A percentile compares a stretch with the other conserved stretches of the same genome.
Conservation (phyloP, 2,329 filamentous ascomycete species). For the Scorias spongiosa region DNA sequence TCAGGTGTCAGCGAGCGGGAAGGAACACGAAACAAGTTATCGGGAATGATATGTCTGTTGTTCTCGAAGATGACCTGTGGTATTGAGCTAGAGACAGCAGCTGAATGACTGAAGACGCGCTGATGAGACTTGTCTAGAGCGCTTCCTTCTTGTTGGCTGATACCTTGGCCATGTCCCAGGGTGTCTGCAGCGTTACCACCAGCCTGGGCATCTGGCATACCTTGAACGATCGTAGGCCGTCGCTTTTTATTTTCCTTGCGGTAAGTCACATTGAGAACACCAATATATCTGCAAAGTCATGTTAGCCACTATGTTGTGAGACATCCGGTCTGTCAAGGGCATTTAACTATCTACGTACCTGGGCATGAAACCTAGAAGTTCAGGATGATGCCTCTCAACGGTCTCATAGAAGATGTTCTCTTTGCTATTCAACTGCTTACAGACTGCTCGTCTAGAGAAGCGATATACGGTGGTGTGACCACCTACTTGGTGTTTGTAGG, state of each 20-base stretch:
- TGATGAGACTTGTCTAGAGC: constrained; percentile 19
- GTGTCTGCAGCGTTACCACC: not conserved
- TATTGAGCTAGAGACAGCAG: constrained; percentile 57
- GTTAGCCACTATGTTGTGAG: constrained; percentile 11
- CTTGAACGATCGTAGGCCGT: constrained; percentile 15
- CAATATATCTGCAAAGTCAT: constrained; percentile 60
- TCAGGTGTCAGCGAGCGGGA: constrained; percentile 23
- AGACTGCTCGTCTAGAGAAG: constrained; percentile 87
- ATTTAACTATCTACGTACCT: constrained; percentile 31
- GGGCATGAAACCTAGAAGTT: constrained; percentile 79
- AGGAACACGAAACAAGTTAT: constrained; percentile 54
- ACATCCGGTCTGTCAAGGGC: not conserved
- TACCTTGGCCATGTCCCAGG: not conserved
- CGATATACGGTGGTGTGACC: constrained; percentile 93
- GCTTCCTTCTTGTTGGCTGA: constrained; percentile 1
- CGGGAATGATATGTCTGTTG: constrained; percentile 83
- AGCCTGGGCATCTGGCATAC: constrained; percentile 8
- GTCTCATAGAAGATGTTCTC: constrained; percentile 99
- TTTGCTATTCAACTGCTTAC: constrained; percentile 94
- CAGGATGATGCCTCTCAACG: constrained; percentile 78
- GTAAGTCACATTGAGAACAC: constrained; percentile 90
- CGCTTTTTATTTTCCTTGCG: constrained; percentile 56
- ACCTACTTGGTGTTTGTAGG: constrained; percentile 93
- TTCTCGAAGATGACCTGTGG: constrained; percentile 89
- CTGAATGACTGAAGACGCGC: constrained; percentile 56